Percentiles rank a stretch among this genome's conserved stretches.
phyloP scores from a whole-genome alignment of 2,329 filamentous ascomycete genomes.

The Plectosphaerella plurivora region DNA sequence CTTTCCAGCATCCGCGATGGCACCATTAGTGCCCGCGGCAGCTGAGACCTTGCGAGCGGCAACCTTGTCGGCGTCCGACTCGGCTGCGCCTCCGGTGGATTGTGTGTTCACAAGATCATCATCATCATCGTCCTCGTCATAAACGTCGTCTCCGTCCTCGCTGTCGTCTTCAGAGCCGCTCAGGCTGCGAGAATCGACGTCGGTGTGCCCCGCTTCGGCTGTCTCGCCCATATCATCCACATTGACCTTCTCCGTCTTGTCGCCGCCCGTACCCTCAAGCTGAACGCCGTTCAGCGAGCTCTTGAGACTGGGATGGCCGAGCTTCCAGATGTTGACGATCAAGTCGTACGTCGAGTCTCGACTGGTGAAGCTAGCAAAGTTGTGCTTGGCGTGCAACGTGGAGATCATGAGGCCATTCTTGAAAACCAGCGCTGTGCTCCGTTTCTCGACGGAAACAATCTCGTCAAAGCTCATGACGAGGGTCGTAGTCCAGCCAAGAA shows the following conservation, averaged over 20 bases:
- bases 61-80: slow-evolving; percentile 55
- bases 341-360: slow-evolving; percentile 95
- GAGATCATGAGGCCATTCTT: slow-evolving; percentile 97
- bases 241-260: slow-evolving; percentile 85
- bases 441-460: slow-evolving; percentile 93
- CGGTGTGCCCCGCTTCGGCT: slow-evolving; percentile 72
- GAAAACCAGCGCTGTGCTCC: slow-evolving; percentile 91
- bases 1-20: slow-evolving; percentile 42
- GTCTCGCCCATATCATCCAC: slow-evolving; percentile 63
- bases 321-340: slow-evolving; percentile 97
- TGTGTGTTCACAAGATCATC: slow-evolving; percentile 49
- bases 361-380: slow-evolving; percentile 92
- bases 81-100: slow-evolving; percentile 36
- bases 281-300: slow-evolving; percentile 87
- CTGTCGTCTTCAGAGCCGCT: slow-evolving; percentile 57
- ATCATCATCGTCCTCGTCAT: slow-evolving; percentile 75
- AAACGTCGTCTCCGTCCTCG: slow-evolving; percentile 70
- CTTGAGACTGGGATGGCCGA: slow-evolving; percentile 86
- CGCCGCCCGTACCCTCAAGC: slow-evolving; percentile 75
- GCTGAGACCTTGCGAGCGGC: slow-evolving; percentile 71
- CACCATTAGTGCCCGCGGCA: slow-evolving; percentile 38
- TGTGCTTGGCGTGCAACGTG: slow-evolving; percentile 89
- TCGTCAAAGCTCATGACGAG: slow-evolving; percentile 98
- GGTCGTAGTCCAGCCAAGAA: slow-evolving; percentile 95
- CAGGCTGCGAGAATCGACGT: slow-evolving; percentile 41